phyloP scores from a whole-genome alignment of 148 eudicot genomes.

The Drosera capensis region DNA sequence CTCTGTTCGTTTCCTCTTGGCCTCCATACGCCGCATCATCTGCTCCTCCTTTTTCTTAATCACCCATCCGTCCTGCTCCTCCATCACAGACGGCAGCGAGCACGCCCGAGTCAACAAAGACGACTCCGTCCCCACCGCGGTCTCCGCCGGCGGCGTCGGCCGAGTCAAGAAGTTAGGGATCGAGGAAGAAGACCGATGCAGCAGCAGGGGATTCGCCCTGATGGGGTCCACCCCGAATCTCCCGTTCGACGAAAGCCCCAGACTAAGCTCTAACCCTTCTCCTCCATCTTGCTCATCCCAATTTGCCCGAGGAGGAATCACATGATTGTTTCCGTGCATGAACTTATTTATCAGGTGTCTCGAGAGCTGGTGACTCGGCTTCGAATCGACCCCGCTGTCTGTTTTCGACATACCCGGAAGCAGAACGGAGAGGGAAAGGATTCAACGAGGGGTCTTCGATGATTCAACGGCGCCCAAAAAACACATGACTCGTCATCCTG shows the following conservation, averaged over 20 bases:
- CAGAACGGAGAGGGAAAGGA: too few relatives aligned
- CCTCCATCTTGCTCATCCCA: background rate
- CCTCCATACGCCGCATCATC: conserved; percentile 29
- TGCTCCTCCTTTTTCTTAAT: conserved; percentile 40
- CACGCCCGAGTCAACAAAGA: conserved; percentile 20
- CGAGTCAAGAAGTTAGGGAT: conserved; percentile 2
- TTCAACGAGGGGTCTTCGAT: too few relatives aligned
- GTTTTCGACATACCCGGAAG: too few relatives aligned
- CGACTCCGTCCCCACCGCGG: background rate
- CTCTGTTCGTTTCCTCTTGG: conserved; percentile 36
- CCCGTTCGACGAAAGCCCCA: conserved; percentile 47
- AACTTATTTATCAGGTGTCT: too few relatives aligned
- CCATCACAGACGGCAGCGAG: conserved; percentile 32
- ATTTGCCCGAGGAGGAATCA: background rate
- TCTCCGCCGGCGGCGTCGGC: conserved; percentile 2
- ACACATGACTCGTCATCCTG: too few relatives aligned
- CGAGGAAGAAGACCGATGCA: conserved; percentile 40
- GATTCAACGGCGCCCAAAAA: too few relatives aligned
- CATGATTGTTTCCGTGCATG: too few relatives aligned
- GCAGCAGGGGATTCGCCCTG: conserved; percentile 9
- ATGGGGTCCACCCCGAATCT: conserved; percentile 39
- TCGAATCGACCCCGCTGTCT: too few relatives aligned
- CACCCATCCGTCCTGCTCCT: conserved; percentile 37
- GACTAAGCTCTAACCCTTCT: conserved; percentile 27
- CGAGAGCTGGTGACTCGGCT: too few relatives aligned